A percentile compares a stretch with the other conserved stretches of the same genome.
phyloP scores from a whole-genome alignment of 2,329 filamentous ascomycete species.

The Aspergillus texensis region DNA sequence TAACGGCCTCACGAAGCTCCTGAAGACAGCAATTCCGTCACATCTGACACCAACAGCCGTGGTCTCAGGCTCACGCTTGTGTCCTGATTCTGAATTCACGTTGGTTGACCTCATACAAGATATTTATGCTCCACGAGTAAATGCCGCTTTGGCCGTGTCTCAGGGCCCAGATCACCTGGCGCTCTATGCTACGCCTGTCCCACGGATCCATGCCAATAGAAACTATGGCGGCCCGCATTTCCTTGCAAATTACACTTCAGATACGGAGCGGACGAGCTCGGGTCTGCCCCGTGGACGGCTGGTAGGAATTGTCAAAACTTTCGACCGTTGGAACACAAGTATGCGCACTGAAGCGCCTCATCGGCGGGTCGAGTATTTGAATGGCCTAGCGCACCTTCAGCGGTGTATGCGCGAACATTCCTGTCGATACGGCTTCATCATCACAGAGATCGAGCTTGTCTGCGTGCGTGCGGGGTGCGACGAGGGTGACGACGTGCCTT shows the following conservation, averaged over 20 bases:
- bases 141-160: constrained; percentile 77
- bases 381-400: constrained; percentile 82
- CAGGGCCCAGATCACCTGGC: constrained; percentile 65
- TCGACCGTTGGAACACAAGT: constrained; percentile 91
- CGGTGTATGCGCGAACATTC: constrained; percentile 90
- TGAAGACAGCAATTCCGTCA: constrained; percentile 65
- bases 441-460: constrained; percentile 93
- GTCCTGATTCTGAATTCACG: constrained; percentile 76
- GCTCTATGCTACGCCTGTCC: constrained; percentile 45
- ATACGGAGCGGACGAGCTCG: constrained; percentile 51
- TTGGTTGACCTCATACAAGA: constrained; percentile 75
- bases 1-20: constrained; percentile 70
- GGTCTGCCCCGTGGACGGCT: constrained; percentile 63
- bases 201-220: constrained; percentile 38
- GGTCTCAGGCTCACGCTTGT: constrained; percentile 54
- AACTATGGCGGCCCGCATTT: constrained; percentile 54
- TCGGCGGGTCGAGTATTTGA: constrained; percentile 85
- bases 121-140: constrained; percentile 84
- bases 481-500: constrained; percentile 64
- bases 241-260: constrained; percentile 56
- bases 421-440: constrained; percentile 92
- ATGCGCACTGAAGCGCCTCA: constrained; percentile 86
- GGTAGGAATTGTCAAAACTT: constrained; percentile 85
- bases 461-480: constrained; percentile 77
- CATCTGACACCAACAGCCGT: constrained; percentile 41